A percentile compares a stretch with the other conserved stretches of the same genome.
Conservation (phyloP, 805 yeast species). For the Pichia ethanolica region DNA sequence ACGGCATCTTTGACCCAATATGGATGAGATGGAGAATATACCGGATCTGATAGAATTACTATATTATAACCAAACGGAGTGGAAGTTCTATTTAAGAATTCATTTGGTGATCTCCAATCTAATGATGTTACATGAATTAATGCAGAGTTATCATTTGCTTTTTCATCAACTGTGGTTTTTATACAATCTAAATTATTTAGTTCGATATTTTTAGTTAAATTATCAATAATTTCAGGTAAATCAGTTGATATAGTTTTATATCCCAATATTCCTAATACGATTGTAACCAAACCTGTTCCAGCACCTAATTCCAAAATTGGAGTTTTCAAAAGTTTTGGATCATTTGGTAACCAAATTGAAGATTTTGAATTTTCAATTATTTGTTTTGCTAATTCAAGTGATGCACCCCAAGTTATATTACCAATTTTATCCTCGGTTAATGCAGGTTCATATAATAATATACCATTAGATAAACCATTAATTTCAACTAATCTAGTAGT, state of each 20-base stretch:
- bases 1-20: slow-evolving; percentile 60
- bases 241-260: slow-evolving; percentile 56
- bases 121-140: slow-evolving; percentile 24
- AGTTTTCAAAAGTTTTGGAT: slow-evolving; percentile 4
- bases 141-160: slow-evolving; percentile 22
- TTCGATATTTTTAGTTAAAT: slow-evolving; percentile 51
- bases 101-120: slow-evolving; percentile 69
- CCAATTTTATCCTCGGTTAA: slow-evolving; percentile 84
- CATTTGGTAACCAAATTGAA: background rate
- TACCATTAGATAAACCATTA: slow-evolving; percentile 27
- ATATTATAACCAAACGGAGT: slow-evolving; percentile 37
- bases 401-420: slow-evolving; percentile 93
- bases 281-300: slow-evolving; percentile 91
- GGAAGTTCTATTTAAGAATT: slow-evolving; percentile 15
- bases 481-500: slow-evolving; percentile 53
- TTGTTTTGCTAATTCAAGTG: slow-evolving; percentile 58
- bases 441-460: slow-evolving; percentile 67
- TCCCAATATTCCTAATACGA: slow-evolving; percentile 53
- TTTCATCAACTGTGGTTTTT: slow-evolving; percentile 9
- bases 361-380: slow-evolving; percentile 24
- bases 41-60: slow-evolving; percentile 77
- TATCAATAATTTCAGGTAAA: slow-evolving; percentile 66
- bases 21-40: slow-evolving; percentile 81
- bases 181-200: slow-evolving; percentile 35
- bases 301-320: slow-evolving; percentile 76